phyloP scores from a whole-genome alignment of 2,329 filamentous ascomycete species.

The Gnomoniopsis smithogilvyi region DNA sequence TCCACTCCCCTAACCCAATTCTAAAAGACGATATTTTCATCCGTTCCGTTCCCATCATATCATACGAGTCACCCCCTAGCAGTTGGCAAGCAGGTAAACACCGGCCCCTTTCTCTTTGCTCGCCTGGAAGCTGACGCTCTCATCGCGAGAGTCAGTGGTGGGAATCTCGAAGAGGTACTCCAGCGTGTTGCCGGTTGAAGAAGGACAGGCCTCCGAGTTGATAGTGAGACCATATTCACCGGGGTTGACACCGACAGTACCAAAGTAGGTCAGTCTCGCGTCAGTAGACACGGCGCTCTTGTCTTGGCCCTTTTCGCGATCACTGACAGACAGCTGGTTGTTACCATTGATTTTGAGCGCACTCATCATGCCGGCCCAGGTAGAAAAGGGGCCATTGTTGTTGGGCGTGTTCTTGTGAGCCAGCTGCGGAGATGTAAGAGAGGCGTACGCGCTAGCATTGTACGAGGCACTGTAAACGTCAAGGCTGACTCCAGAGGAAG shows the following conservation, averaged over 20 bases:
- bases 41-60: not conserved
- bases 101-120: conserved; percentile 10
- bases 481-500: conserved; percentile 11
- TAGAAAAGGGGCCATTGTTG: conserved; percentile 11
- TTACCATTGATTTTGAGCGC: conserved; percentile 4
- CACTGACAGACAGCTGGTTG: not conserved
- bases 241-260: conserved; percentile 13
- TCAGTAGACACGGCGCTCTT: not conserved
- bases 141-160: conserved; percentile 14
- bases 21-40: not conserved
- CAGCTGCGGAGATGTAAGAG: not conserved
- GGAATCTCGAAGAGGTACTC: conserved; percentile 17
- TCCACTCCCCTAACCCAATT: not conserved
- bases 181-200: not conserved
- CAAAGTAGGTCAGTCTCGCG: conserved; percentile 12
- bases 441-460: conserved; percentile 3
- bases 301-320: not conserved
- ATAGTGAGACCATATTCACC: conserved; percentile 17
- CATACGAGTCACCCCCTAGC: not conserved
- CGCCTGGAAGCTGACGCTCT: conserved; percentile 14
- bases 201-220: conserved; percentile 15
- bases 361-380: conserved; percentile 16
- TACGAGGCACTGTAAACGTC: conserved; percentile 18
- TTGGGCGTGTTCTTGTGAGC: conserved; percentile 1
- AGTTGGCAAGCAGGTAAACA: conserved; percentile 16